Base-by-base conservation (phyloP, 2,329 filamentous ascomycete species). In the Cadophora sp. region DNA sequence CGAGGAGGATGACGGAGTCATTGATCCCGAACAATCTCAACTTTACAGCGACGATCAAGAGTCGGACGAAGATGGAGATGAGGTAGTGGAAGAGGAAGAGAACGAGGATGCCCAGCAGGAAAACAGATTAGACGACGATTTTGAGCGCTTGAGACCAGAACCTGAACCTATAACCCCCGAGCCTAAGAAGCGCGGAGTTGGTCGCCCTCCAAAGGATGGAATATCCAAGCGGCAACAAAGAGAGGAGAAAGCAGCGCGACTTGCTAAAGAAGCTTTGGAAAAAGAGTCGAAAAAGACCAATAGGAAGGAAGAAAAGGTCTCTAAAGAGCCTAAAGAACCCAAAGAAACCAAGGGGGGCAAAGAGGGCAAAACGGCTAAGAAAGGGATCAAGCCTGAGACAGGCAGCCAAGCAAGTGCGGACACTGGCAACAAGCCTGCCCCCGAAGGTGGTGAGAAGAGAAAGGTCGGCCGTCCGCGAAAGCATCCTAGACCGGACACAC, bases 151-250 rank as follows among this genome's bases (percentile, higher is more conserved):
- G 41, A 61, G 7, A 5, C 20, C 55, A 9, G 55, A 58, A 58
- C 55, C 33, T 24, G 36, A 43, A 18, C 55, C 55, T 41, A 43
- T 58, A 24, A 67, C 36, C 60, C 53, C 63, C 43, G 14, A 61
- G 24, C 64, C 71, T 13, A 77, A 76, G 66, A 77, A 74, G 63
- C 88, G 91, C 72, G 92, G 92, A 16, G 92, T 92, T 11, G 92
- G 92, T n/a, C 83, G 92, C 62, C 92, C 92, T 22, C 92, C 92
- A 0, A 94, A 94, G 80, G 91, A 94, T 74, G 92, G 92, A 33
- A 85, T 94, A 87, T 94, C 91, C 1, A 94, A 94, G 79, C 84
- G 92, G 65, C 90, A 94, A 74, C 85, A 89, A 71, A 83, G 87
- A 20, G 58, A 65, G 63, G 39, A 51, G 22, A 62, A 47, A 27